Percentiles rank a stretch among this genome's conserved stretches.
These are phyloP conservation scores for Eucalyptus viminalis DNA, from an alignment of 345 rosid genomes.

Conservation along the genomic window DNA sequence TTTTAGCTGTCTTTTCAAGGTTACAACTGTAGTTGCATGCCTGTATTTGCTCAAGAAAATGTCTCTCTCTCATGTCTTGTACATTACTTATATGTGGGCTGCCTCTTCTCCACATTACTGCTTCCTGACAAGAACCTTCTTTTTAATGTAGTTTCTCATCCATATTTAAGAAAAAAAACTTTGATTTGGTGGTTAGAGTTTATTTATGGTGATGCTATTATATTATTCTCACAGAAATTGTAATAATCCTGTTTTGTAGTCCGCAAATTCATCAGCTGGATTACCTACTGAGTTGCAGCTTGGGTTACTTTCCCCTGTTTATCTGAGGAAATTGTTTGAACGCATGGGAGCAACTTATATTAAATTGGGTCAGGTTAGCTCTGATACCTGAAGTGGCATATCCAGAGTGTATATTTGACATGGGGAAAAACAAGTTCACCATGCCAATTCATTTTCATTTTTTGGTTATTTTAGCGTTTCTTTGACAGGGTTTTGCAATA, in stretches of 20 bases:
- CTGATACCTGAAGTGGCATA: background rate
- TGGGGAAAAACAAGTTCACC: background rate
- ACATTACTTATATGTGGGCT: background rate
- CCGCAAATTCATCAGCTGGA: slow-evolving; percentile 45
- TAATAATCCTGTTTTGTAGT: slow-evolving; percentile 20
- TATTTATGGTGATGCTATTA: background rate
- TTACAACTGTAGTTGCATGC: background rate
- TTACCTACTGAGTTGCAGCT: slow-evolving; percentile 58
- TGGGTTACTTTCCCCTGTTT: slow-evolving; percentile 80
- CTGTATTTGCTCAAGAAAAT: background rate
- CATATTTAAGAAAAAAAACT: background rate
- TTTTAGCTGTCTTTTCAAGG: background rate
- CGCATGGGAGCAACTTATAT: slow-evolving; percentile 98
- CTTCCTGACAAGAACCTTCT: background rate
- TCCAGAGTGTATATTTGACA: background rate
- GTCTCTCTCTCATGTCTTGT: background rate
- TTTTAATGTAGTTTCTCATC: background rate
- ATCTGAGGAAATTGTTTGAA: slow-evolving; percentile 87
- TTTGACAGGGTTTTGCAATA: background rate
- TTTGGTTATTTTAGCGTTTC: background rate
- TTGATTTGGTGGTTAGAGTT: background rate
- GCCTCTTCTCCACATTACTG: background rate
- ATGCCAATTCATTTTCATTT: background rate
- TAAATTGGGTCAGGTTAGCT: slow-evolving; percentile 80
- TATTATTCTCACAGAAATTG: background rate